Percentiles rank a stretch among this genome's conserved stretches.
Conservation (phyloP, 352 stramenopile genomes). For the Phytophthora multivora region DNA sequence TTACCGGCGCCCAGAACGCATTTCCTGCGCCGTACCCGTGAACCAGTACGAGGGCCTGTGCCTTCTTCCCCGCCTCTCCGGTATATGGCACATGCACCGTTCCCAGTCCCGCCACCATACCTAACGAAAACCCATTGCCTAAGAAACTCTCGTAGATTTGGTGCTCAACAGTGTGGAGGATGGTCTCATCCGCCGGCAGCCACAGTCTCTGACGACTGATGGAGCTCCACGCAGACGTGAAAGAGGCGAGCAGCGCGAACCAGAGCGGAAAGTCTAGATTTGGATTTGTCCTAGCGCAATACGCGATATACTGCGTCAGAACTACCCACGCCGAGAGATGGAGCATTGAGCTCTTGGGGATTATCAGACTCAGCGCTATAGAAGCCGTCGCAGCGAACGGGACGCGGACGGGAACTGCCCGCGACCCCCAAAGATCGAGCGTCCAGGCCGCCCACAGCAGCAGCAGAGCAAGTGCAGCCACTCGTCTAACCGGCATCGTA, state of each 20-base stretch:
- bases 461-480: conserved; percentile 8
- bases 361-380: conserved; percentile 9
- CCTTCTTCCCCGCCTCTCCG: conserved; percentile 32
- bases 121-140: conserved; percentile 39
- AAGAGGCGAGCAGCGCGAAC: conserved; percentile 21
- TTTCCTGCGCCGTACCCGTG: conserved; percentile 77
- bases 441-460: conserved; percentile 29
- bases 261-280: neutral
- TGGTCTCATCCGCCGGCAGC: conserved; percentile 46
- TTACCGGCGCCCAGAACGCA: conserved; percentile 68
- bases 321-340: conserved; percentile 24
- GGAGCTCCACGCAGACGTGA: conserved; percentile 30
- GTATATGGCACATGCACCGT: conserved; percentile 72
- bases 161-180: conserved; percentile 49
- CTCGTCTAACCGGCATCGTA: conserved; percentile 12
- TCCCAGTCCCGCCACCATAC: conserved; percentile 56
- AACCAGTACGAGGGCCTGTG: conserved; percentile 59
- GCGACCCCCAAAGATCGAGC: conserved; percentile 15
- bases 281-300: neutral
- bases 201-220: conserved; percentile 41
- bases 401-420: conserved; percentile 7
- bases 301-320: conserved; percentile 19
- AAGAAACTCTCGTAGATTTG: conserved; percentile 64
- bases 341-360: conserved; percentile 22
- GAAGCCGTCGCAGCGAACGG: conserved; percentile 13